Conservation (phyloP, 768 basidiomycete species). For the Suillus occidentalis region DNA sequence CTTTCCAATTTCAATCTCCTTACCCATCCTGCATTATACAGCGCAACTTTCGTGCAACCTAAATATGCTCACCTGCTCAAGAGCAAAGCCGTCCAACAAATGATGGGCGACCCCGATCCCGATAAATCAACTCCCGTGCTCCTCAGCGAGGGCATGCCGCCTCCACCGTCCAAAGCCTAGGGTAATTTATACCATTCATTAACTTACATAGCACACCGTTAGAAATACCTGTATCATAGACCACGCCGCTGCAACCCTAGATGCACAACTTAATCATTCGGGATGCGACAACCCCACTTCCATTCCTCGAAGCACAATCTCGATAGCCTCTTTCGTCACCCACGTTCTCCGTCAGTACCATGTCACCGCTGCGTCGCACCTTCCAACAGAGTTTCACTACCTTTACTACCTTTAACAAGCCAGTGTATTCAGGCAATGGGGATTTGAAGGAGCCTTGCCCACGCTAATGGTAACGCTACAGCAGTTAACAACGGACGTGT, state of each 20-base stretch:
- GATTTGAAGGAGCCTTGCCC: background rate
- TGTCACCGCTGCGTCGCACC: background rate
- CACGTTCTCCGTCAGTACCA: background rate
- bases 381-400: background rate
- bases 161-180: slow-evolving; percentile 29
- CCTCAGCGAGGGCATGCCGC: slow-evolving; percentile 28
- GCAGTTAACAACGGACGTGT: background rate
- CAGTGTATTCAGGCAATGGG: background rate
- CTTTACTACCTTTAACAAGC: background rate
- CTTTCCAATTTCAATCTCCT: background rate
- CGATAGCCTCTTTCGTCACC: background rate
- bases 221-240: background rate
- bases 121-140: slow-evolving; percentile 22
- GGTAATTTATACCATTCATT: background rate
- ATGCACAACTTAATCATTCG: background rate
- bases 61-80: slow-evolving; percentile 80
- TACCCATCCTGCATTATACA: slow-evolving; percentile 27
- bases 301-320: background rate
- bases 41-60: slow-evolving; percentile 86
- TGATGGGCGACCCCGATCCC: slow-evolving; percentile 59
- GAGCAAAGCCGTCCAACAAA: slow-evolving; percentile 54
- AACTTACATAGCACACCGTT: background rate
- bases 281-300: background rate
- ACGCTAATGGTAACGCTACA: background rate
- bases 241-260: background rate